Percentiles rank a stretch among this genome's conserved stretches.
phyloP scores from a whole-genome alignment of 2,329 filamentous ascomycete genomes.

The Fusarium napiforme region DNA sequence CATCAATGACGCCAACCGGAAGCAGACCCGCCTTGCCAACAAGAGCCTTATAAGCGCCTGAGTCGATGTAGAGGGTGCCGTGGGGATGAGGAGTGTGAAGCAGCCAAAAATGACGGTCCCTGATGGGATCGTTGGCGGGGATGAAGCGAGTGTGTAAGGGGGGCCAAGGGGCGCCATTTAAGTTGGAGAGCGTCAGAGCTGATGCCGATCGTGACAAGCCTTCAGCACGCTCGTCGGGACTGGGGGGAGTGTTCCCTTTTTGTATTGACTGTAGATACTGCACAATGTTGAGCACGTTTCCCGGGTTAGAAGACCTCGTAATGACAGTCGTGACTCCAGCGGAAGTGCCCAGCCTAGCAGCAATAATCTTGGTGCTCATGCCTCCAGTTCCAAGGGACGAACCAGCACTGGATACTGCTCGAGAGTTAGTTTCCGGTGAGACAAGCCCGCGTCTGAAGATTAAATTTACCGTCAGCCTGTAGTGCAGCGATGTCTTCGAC shows the following conservation, averaged over 20 bases:
- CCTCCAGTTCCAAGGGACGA: slow-evolving; percentile 92
- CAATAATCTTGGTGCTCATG: slow-evolving; percentile 97
- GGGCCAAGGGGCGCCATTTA: slow-evolving; percentile 55
- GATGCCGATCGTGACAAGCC: slow-evolving; percentile 54
- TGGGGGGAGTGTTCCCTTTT: slow-evolving; percentile 30
- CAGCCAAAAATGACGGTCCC: slow-evolving; percentile 97
- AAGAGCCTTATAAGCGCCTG: slow-evolving; percentile 85
- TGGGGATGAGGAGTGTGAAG: slow-evolving; percentile 91
- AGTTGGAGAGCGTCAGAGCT: slow-evolving; percentile 53
- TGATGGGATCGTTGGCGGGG: slow-evolving; percentile 83
- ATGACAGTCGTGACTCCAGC: slow-evolving; percentile 97
- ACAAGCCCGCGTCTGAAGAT: neutral
- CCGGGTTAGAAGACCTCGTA: slow-evolving; percentile 90
- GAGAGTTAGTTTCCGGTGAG: slow-evolving; percentile 26
- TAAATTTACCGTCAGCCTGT: slow-evolving; percentile 77
- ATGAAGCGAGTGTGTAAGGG: slow-evolving; percentile 93
- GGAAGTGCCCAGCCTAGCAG: slow-evolving; percentile 89
- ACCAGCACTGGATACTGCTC: slow-evolving; percentile 83
- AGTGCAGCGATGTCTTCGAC: slow-evolving; percentile 88
- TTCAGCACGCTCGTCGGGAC: slow-evolving; percentile 47
- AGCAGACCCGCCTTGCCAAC: slow-evolving; percentile 86
- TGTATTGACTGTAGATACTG: slow-evolving; percentile 61
- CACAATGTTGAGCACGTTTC: slow-evolving; percentile 90
- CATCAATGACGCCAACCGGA: slow-evolving; percentile 89
- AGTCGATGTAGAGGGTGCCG: slow-evolving; percentile 91